Percentiles rank a stretch among this genome's conserved stretches.
Conservation (phyloP, 163 green algal species). For the Scenedesmus sp. region DNA sequence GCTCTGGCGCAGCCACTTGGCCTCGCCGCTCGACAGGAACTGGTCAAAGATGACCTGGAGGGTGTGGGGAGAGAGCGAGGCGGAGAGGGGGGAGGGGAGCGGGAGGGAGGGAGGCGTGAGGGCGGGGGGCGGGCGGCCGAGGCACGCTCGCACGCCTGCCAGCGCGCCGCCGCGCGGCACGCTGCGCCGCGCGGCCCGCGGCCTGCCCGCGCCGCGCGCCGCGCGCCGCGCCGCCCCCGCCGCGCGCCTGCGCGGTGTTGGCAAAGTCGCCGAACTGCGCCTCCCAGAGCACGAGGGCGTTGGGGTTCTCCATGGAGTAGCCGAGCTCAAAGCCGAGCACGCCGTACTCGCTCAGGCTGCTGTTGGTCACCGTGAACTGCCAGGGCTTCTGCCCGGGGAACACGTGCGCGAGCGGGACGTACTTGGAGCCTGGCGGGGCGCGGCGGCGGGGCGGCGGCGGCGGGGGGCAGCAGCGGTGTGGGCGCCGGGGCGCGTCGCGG, state of each 20-base stretch:
- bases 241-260: conserved; percentile 90
- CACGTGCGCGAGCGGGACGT: conserved; percentile 89
- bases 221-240: too few relatives aligned
- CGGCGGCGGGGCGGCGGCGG: background rate
- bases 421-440: conserved; percentile 69
- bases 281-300: conserved; percentile 98
- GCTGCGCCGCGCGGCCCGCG: too few relatives aligned
- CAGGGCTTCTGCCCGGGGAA: conserved; percentile 75
- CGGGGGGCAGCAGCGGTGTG: too few relatives aligned
- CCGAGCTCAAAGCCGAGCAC: conserved; percentile 99
- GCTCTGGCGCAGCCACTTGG: conserved; percentile 96
- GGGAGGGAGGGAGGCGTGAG: background rate
- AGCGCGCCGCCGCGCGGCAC: too few relatives aligned
- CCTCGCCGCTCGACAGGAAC: conserved; percentile 95
- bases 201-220: too few relatives aligned
- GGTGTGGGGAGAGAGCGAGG: background rate
- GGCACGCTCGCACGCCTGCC: too few relatives aligned
- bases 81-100: background rate
- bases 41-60: conserved; percentile 97
- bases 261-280: conserved; percentile 99
- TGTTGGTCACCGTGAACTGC: conserved; percentile 96
- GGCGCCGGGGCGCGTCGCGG: too few relatives aligned
- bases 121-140: background rate
- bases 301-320: conserved; percentile 98
- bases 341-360: conserved; percentile 93